Evolutionary conservation across 2,329 filamentous ascomycete species (phyloP).

Genomic region (Monosporascus sp.): DNA sequence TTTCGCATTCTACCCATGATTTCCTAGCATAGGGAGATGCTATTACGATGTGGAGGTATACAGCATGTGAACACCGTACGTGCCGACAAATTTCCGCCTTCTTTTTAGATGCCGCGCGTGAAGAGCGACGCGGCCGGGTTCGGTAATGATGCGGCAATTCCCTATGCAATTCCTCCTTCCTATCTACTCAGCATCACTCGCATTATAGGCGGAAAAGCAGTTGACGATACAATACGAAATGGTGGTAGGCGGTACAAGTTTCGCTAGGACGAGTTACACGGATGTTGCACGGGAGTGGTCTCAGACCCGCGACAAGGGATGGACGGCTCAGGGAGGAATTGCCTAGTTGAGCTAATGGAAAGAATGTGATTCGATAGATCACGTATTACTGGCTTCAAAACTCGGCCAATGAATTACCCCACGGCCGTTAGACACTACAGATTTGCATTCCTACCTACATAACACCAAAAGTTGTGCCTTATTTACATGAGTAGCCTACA

Average conservation of each 20-base stretch:
- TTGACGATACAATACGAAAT: too few species aligned
- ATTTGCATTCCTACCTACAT: too few species aligned
- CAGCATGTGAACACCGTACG: not conserved
- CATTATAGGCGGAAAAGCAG: too few species aligned
- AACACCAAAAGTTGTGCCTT: too few species aligned
- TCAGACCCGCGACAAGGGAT: not conserved
- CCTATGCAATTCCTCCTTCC: too few species aligned
- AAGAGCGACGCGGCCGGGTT: too few species aligned
- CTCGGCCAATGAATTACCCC: not conserved
- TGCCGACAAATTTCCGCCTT: not conserved
- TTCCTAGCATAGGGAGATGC: not conserved
- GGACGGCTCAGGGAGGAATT: not conserved
- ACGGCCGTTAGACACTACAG: too few species aligned
- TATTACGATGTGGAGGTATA: not conserved
- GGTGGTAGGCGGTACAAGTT: too few species aligned
- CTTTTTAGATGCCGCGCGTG: not conserved
- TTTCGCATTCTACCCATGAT: not conserved
- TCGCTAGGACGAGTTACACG: too few species aligned
- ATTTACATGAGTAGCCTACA: too few species aligned
- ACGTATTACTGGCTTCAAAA: not conserved
- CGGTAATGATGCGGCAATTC: too few species aligned
- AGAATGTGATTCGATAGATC: not conserved
- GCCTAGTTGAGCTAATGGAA: not conserved
- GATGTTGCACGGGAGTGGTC: not conserved
- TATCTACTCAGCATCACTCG: too few species aligned